phyloP scores from a whole-genome alignment of 2,329 filamentous ascomycete species.

The Epichloe hybrida region DNA sequence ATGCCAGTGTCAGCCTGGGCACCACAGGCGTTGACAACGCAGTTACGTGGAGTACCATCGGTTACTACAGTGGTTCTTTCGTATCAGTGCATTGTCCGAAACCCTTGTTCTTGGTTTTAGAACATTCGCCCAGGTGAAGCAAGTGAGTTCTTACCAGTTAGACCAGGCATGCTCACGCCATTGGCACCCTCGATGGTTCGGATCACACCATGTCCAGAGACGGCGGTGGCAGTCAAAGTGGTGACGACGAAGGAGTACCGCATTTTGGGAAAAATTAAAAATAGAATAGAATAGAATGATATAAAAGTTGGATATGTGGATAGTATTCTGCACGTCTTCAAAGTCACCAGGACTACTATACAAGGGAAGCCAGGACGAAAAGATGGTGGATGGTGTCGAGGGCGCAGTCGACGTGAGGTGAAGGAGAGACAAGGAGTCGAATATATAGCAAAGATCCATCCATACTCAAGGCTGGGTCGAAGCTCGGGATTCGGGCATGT shows the following conservation, averaged over 20 bases:
- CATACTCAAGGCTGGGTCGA: no score
- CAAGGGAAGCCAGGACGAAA: not conserved
- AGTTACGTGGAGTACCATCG: constrained; percentile 5
- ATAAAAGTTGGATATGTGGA: no score
- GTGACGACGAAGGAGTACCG: constrained; percentile 14
- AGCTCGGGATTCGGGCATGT: no score
- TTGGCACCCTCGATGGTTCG: constrained; percentile 1
- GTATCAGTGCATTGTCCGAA: not conserved
- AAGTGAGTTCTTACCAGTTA: constrained; percentile 9
- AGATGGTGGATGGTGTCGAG: not conserved
- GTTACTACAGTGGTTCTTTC: not conserved
- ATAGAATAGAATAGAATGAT: no score
- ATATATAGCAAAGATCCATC: not conserved
- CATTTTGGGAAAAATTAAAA: constrained; percentile 11
- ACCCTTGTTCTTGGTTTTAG: no score
- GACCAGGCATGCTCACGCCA: constrained; percentile 1
- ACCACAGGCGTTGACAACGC: constrained; percentile 5
- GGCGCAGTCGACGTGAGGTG: not conserved
- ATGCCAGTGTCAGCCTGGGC: constrained; percentile 5
- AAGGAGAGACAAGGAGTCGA: not conserved
- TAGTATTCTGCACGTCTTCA: not conserved
- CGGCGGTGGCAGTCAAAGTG: constrained; percentile 16
- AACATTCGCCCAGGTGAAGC: no score
- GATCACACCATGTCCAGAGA: constrained; percentile 3
- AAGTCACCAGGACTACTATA: constrained; percentile 3